Base-by-base conservation (phyloP, 176 grass and related monocot species). In the Triticum timopheevii region DNA sequence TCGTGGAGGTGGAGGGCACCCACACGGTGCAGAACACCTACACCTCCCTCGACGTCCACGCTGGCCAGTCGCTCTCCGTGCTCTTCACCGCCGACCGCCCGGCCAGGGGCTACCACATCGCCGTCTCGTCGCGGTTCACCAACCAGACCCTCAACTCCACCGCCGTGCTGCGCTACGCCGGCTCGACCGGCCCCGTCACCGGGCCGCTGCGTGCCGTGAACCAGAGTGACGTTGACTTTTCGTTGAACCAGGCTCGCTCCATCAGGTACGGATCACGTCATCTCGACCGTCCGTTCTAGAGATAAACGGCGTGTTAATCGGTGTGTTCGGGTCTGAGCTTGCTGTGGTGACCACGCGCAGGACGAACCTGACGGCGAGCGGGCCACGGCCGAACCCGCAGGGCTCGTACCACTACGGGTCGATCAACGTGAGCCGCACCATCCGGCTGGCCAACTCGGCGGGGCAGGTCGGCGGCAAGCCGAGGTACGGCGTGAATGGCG, bases 321-420 rank as follows among this genome's bases (percentile, higher is more conserved):
- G 27, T 24, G 73, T 47, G 40, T 44, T 49, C 34, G 28, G 30
- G 38, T 73, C 10, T 19, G 28, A 35, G 75, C 8, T 78, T 79
- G 34, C 4, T 11, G 12, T 54, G 15, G 13, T n/a, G 16, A 30
- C 8, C n/a, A 27, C 16, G 8, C 19, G 42, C 69, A 97, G 96
- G 86, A 95, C 88, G 36, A 95, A 98, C 74, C 84, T 98, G 9
- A 95, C 90, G 25, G 96, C 96, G 81, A 98, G 93, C 33, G 96
- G 96, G 58, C 96, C 92, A 3, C 80, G 96, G 82, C 92, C 96
- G 2, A 98, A 98, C 86, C 96, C 96, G 22, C 96, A 98, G 71
- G 96, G 96, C 10, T 95, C 93, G 4, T 98, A 98, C 84, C 96
- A 90, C 90, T 98, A 95, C 58, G 96, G 96, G 12, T 88, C 86